Evolutionary conservation across 106 monocot species (phyloP), one percentile per base, ranked within the genome.

Genomic region (Allium cepa): DNA sequence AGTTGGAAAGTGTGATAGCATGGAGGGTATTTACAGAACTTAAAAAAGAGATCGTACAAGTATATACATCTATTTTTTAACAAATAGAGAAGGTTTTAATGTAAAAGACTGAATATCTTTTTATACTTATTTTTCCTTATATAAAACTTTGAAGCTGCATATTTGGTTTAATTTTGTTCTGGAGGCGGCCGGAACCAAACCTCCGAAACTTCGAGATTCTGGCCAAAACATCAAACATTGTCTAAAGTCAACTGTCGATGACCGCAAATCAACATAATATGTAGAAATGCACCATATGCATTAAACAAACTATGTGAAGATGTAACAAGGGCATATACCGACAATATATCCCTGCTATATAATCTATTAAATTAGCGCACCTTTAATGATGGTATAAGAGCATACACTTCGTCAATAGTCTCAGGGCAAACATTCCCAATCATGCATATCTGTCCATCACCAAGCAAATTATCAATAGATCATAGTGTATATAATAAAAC

Each of bases 361-460:
- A 46, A 13, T 14, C 8, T 47, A 5, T 64, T 46, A 10, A 16
- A 18, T 11, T 49, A 18, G 47, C 13, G 17, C 49, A 64, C 64
- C 64, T 36, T 64, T 46, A 90, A 73, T 52, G 90, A 90, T 7
- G 90, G 83, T 70, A 90, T 60, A 64, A 90, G 78, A 28, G 80
- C 90, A 83, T 83, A 86, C 65, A 79, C 79, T 72, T 86, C 86
- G 13, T 86, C 90, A 47, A 71, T n/a, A 57, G 73, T 83, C 56
- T 86, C 90, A 10, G 86, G 83, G 48, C 79, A 79, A 64, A 73
- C 57, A 36, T 85, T 86, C 27, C 82, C 80, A 71, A 90, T 86
- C 90, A 90, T 86, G 73, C 90, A 90, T 65, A 86, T 77, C 90
- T 90, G 80, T 48, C 0, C 14, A 72, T 17, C 49, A 74, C 53